Conservation (phyloP, 495 filamentous ascomycete species). For the Chaetomium cochliodes region DNA sequence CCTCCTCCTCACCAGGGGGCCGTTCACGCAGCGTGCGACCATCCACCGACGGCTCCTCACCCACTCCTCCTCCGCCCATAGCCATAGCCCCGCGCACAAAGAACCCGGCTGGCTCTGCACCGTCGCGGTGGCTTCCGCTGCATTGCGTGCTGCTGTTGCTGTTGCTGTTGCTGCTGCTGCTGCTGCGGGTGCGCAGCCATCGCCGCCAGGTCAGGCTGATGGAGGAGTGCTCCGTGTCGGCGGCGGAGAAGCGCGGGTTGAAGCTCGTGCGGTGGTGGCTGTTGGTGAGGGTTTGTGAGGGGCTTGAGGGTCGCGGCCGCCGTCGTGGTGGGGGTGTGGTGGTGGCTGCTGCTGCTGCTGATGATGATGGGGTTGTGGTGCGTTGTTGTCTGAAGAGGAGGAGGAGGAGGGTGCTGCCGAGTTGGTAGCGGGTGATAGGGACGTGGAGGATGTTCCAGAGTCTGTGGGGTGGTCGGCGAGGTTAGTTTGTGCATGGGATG, state of each 20-base stretch:
- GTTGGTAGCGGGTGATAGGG: slow-evolving; percentile 23
- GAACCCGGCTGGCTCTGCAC: not conserved
- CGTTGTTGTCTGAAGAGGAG: too few relatives aligned
- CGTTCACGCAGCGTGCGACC: slow-evolving; percentile 16
- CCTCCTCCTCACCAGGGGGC: slow-evolving; percentile 12
- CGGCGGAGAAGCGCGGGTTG: slow-evolving; percentile 19
- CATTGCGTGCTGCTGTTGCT: slow-evolving; percentile 17
- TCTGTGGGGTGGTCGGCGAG: slow-evolving; percentile 3
- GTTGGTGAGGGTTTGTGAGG: not conserved
- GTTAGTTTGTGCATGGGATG: slow-evolving; percentile 5
- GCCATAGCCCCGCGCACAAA: not conserved
- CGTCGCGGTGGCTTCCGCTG: not conserved
- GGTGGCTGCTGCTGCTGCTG: not conserved
- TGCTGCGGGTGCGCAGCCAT: slow-evolving; percentile 22
- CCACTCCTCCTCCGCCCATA: not conserved
- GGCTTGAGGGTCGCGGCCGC: not conserved
- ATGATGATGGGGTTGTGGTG: not conserved
- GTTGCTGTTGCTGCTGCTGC: slow-evolving; percentile 11
- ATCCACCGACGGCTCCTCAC: slow-evolving; percentile 2
- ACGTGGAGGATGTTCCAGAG: slow-evolving; percentile 31
- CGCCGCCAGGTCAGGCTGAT: slow-evolving; percentile 24
- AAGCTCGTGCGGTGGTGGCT: slow-evolving; percentile 13
- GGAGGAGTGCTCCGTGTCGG: slow-evolving; percentile 16
- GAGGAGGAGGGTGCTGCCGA: slow-evolving; percentile 14
- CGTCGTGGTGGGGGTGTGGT: too few relatives aligned